phyloP scores from a whole-genome alignment of 176 grass and related monocot species.

The Aegilops umbellulata region DNA sequence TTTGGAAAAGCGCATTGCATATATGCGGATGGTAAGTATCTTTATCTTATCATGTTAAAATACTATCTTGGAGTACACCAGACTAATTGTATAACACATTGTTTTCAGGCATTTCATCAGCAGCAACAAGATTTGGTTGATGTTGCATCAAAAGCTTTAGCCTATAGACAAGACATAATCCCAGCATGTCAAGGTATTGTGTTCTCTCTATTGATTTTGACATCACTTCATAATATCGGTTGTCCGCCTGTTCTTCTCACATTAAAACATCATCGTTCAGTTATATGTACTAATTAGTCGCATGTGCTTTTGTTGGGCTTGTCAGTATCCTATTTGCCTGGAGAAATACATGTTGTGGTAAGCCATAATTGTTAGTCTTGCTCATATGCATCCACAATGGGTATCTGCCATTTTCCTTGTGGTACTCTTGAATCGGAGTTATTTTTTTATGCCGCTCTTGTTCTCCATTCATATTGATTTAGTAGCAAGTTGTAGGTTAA shows the following conservation, averaged over 20 bases:
- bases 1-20: constrained; percentile 86
- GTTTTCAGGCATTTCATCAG: constrained; percentile 73
- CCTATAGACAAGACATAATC: constrained; percentile 98
- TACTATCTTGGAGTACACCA: neutral
- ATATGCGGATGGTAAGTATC: constrained; percentile 76
- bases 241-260: neutral
- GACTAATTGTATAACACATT: neutral
- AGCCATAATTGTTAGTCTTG: too few relatives aligned
- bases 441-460: too few relatives aligned
- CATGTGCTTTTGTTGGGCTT: neutral
- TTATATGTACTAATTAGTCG: neutral
- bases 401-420: too few relatives aligned
- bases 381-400: too few relatives aligned
- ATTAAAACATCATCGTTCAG: neutral
- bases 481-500: too few relatives aligned
- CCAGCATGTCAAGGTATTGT: constrained; percentile 80
- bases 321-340: too few relatives aligned
- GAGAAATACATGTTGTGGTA: too few relatives aligned
- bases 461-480: too few relatives aligned
- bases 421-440: too few relatives aligned
- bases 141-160: constrained; percentile 92
- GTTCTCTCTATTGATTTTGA: neutral
- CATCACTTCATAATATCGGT: neutral
- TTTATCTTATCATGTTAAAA: neutral
- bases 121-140: constrained; percentile 97